Evolutionary conservation across 1,284 basidiomycete species (phyloP).

Genomic region (Ganoderma resinaceum): DNA sequence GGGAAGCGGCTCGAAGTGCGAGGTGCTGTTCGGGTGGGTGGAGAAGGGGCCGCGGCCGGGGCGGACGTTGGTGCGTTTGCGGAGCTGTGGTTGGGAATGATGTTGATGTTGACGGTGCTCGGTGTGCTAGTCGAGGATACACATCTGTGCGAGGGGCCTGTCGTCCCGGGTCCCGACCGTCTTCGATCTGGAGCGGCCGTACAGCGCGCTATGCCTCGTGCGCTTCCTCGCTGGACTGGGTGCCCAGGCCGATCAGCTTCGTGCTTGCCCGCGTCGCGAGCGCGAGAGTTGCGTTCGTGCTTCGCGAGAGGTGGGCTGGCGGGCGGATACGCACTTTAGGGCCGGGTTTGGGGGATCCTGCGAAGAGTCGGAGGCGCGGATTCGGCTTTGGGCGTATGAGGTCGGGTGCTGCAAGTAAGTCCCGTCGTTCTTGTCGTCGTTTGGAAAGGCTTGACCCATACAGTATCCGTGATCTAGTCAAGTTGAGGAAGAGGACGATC

Average conservation of each 20-base stretch:
- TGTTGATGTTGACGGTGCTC: neutral
- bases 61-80: conserved; percentile 8
- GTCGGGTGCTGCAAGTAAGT: conserved; percentile 25
- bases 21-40: conserved; percentile 15
- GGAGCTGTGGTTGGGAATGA: neutral
- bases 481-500: neutral
- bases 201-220: neutral
- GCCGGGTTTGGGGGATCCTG: neutral
- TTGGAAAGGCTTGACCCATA: neutral
- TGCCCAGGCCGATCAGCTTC: neutral
- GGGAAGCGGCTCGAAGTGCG: conserved; percentile 2
- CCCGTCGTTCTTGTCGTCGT: neutral
- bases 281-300: neutral
- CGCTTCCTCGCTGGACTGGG: conserved; percentile 5
- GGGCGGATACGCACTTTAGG: conserved; percentile 11
- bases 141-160: conserved; percentile 3
- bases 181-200: conserved; percentile 5
- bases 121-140: conserved; percentile 4
- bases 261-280: neutral
- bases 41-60: neutral
- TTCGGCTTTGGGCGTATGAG: conserved; percentile 15
- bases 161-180: neutral
- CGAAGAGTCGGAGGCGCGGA: conserved; percentile 3
- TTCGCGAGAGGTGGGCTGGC: neutral
- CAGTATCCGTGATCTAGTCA: neutral